Percentiles rank a stretch among this genome's conserved stretches.
Conservation (phyloP, 768 basidiomycete species). For the Mycena alexandri region DNA sequence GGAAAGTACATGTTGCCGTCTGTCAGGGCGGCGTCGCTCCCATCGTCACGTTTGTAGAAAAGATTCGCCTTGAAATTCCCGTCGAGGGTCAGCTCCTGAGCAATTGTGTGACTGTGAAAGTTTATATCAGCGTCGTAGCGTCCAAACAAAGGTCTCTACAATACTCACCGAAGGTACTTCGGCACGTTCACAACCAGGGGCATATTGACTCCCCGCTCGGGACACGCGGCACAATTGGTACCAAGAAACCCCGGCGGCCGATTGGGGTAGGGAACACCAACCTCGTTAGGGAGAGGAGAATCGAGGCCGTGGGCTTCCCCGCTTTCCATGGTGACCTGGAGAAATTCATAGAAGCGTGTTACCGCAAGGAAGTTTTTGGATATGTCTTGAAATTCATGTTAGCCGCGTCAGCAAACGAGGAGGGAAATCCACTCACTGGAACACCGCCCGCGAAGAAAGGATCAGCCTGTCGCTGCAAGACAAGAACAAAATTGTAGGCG, state of each 20-base stretch:
- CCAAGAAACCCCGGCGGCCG: constrained; percentile 9
- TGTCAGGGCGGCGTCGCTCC: constrained; percentile 18
- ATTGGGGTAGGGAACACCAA: constrained; percentile 18
- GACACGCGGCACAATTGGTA: constrained; percentile 17
- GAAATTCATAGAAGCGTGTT: constrained; percentile 10
- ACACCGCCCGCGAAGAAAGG: constrained; percentile 16
- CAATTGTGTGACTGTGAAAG: constrained; percentile 13
- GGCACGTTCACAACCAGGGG: constrained; percentile 11
- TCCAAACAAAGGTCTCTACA: background rate
- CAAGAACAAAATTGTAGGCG: too few species aligned
- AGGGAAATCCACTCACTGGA: constrained; percentile 16
- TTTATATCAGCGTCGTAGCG: background rate
- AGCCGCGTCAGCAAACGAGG: background rate
- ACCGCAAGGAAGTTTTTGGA: constrained; percentile 24
- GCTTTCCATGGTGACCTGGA: constrained; percentile 10
- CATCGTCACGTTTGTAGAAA: constrained; percentile 29
- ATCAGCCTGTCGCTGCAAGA: too few species aligned
- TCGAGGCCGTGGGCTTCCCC: constrained; percentile 15
- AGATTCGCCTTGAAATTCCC: constrained; percentile 26
- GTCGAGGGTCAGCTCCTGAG: constrained; percentile 9
- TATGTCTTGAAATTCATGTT: constrained; percentile 19
- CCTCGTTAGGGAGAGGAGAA: constrained; percentile 12
- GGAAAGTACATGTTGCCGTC: constrained; percentile 31
- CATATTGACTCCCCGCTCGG: constrained; percentile 17
- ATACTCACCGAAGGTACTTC: constrained; percentile 24